These are phyloP conservation scores for Mycena crocata DNA, from an alignment of 768 basidiomycete genomes.

Conservation along the genomic window DNA sequence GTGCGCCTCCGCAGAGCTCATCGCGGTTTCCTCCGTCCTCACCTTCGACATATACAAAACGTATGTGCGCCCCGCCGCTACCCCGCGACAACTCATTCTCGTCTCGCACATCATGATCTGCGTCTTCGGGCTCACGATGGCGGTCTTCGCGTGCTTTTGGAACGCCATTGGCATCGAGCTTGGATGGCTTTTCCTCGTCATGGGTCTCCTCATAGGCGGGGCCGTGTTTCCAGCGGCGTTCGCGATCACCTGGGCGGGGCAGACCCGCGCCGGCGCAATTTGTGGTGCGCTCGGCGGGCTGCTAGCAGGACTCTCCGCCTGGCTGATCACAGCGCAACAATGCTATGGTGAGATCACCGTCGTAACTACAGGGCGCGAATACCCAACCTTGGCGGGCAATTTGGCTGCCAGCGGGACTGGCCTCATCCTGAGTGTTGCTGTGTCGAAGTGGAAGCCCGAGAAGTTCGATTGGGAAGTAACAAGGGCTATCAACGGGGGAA, in stretches of 20 bases:
- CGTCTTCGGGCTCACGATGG: conserved; percentile 29
- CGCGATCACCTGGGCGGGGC: conserved; percentile 41
- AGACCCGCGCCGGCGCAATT: conserved; percentile 46
- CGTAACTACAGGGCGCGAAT: conserved; percentile 22
- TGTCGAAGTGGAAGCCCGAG: conserved; percentile 14
- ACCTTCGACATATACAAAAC: conserved; percentile 34
- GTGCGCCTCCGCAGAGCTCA: conserved; percentile 46
- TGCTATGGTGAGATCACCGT: conserved; percentile 41
- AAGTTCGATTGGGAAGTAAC: conserved; percentile 25
- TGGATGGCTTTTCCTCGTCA: conserved; percentile 29
- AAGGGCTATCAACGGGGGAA: conserved; percentile 2
- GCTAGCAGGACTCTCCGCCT: conserved; percentile 47
- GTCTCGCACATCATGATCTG: conserved; percentile 27
- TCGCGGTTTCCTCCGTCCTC: conserved; percentile 43
- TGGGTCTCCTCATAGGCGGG: conserved; percentile 25
- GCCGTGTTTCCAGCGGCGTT: conserved; percentile 24
- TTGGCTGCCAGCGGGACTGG: conserved; percentile 12
- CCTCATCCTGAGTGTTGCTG: conserved; percentile 7
- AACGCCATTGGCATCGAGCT: conserved; percentile 27
- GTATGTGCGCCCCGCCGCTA: conserved; percentile 32
- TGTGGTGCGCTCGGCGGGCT: conserved; percentile 48
- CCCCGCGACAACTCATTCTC: conserved; percentile 26
- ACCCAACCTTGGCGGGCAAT: conserved; percentile 25
- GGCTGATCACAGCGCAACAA: conserved; percentile 45
- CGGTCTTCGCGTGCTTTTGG: conserved; percentile 26